These are phyloP conservation scores for Monosporozyma yasuniensis DNA, from an alignment of 805 yeast genomes.

Conservation along the genomic window DNA sequence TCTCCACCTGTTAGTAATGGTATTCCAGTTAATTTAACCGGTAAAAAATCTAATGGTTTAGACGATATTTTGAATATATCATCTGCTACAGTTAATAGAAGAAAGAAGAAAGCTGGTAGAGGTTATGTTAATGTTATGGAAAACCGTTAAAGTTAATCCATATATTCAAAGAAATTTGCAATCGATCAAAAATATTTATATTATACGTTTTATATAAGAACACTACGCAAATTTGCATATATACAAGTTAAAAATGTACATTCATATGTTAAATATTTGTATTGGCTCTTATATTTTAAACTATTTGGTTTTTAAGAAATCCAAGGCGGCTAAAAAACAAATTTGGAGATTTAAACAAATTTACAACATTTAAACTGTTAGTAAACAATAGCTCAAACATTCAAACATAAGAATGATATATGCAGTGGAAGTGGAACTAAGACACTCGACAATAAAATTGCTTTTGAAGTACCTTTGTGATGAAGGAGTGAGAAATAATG, in stretches of 20 bases:
- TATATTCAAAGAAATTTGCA: not conserved
- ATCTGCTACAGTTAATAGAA: slow-evolving; percentile 24
- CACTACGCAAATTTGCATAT: not conserved
- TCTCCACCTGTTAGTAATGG: slow-evolving; percentile 15
- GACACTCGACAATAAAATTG: not conserved
- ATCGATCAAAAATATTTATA: not conserved
- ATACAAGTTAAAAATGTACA: not conserved
- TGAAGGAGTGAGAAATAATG: not conserved
- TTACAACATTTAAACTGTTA: not conserved
- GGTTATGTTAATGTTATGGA: slow-evolving; percentile 64
- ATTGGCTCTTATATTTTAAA: not conserved
- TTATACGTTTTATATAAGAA: not conserved
- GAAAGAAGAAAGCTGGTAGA: slow-evolving; percentile 39
- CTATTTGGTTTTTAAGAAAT: not conserved
- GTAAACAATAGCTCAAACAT: not conserved
- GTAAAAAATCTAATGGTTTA: slow-evolving; percentile 34
- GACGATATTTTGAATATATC: slow-evolving; percentile 39
- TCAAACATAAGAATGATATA: not conserved
- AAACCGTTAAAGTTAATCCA: slow-evolving; percentile 1
- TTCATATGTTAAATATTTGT: not conserved
- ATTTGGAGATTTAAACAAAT: not conserved
- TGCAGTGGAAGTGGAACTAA: not conserved
- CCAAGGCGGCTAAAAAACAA: not conserved
- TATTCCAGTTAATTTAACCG: slow-evolving; percentile 16
- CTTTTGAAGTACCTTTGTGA: not conserved